phyloP scores from a whole-genome alignment of 2,329 filamentous ascomycete species.

The Macrophomina phaseolina region DNA sequence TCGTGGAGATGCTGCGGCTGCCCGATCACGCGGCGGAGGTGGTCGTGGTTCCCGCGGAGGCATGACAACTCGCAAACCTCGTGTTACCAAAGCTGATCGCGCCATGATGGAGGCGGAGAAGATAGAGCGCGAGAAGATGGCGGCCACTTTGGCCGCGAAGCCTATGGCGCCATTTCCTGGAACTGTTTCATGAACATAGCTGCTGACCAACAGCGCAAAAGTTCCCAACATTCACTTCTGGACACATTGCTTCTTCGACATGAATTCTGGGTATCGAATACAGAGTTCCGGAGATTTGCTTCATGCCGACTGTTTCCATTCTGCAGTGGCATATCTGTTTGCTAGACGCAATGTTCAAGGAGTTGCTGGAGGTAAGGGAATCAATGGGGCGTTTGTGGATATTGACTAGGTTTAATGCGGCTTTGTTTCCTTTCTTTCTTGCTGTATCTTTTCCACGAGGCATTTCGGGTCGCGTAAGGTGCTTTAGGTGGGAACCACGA shows the following conservation, averaged over 20 bases:
- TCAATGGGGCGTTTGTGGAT: constrained; percentile 18
- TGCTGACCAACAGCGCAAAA: not conserved
- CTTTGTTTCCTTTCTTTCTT: not conserved
- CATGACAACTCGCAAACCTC: constrained; percentile 76
- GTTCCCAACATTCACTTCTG: not conserved
- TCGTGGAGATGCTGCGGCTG: constrained; percentile 47
- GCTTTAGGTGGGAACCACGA: constrained; percentile 3
- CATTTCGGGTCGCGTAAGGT: constrained; percentile 12
- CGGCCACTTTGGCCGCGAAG: constrained; percentile 33
- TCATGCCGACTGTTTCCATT: not conserved
- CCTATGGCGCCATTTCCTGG: constrained; percentile 14
- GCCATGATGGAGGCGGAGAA: constrained; percentile 83
- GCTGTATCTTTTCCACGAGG: constrained; percentile 3
- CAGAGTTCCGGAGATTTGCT: not conserved
- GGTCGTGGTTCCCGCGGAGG: constrained; percentile 72
- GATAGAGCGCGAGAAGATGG: constrained; percentile 69
- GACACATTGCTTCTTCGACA: not conserved
- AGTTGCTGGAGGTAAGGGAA: constrained; percentile 6
- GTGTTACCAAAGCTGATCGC: constrained; percentile 85
- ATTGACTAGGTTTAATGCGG: not conserved
- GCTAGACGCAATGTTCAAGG: constrained; percentile 1
- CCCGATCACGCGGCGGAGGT: constrained; percentile 42
- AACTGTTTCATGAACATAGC: constrained; percentile 5
- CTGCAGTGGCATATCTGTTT: not conserved
- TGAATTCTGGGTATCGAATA: not conserved